These are phyloP conservation scores for Alternaria consortialis DNA, from an alignment of 2,329 filamentous ascomycete genomes.

Conservation along the genomic window DNA sequence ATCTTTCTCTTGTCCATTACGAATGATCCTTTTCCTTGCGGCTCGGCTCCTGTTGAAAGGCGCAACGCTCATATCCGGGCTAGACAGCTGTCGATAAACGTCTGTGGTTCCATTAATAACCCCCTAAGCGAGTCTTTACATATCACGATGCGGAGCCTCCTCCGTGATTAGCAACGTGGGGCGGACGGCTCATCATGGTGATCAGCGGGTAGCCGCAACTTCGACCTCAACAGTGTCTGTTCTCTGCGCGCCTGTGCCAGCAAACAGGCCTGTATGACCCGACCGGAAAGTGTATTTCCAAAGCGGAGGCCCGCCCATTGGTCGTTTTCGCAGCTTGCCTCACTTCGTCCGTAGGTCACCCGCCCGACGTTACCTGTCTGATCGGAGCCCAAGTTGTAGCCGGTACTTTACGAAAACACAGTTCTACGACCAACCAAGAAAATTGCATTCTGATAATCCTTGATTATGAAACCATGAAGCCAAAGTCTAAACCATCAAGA, in stretches of 20 bases:
- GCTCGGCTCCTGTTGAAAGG: constrained; percentile 6
- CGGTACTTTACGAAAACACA: neutral
- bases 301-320: neutral
- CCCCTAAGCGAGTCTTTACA: constrained; percentile 17
- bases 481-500: neutral
- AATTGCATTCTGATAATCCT: neutral
- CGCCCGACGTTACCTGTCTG: neutral
- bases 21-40: neutral
- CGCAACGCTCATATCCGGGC: constrained; percentile 3
- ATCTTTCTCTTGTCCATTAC: neutral
- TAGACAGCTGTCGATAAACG: constrained; percentile 13
- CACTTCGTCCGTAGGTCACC: neutral
- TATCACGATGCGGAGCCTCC: constrained; percentile 16
- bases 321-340: neutral
- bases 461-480: neutral
- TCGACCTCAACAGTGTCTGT: constrained; percentile 14
- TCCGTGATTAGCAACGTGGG: constrained; percentile 20
- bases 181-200: constrained; percentile 19
- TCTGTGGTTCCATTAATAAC: constrained; percentile 16
- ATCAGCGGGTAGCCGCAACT: constrained; percentile 14
- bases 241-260: neutral
- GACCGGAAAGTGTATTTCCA: neutral
- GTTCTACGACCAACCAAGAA: neutral
- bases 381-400: neutral
- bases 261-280: neutral